Evolutionary conservation across 2,329 filamentous ascomycete species (phyloP).

Genomic region (Volutella citrinella): DNA sequence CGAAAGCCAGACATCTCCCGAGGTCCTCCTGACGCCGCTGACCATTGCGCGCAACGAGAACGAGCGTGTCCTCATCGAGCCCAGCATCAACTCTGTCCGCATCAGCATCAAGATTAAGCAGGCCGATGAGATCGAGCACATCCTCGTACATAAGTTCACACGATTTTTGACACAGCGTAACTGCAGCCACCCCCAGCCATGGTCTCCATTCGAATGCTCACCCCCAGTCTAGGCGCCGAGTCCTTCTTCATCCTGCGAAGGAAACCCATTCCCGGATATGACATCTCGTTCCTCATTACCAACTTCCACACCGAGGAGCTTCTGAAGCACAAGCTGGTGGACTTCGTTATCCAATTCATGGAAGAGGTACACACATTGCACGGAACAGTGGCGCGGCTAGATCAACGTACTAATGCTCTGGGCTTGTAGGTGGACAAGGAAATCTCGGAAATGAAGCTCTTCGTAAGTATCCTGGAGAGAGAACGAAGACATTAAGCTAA

Average conservation of each 20-base stretch:
- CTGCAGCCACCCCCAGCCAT: too few relatives aligned
- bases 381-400: too few relatives aligned
- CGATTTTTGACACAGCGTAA: conserved; percentile 75
- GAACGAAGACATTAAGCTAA: conserved; percentile 13
- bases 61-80: conserved; percentile 93
- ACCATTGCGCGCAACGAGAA: conserved; percentile 94
- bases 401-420: too few relatives aligned
- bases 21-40: conserved; percentile 88
- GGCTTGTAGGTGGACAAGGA: conserved; percentile 99
- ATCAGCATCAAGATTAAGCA: conserved; percentile 99
- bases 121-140: conserved; percentile 97
- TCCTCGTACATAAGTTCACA: conserved; percentile 97
- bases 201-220: too few relatives aligned
- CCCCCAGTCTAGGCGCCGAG: too few relatives aligned
- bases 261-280: conserved; percentile 95
- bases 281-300: conserved; percentile 97
- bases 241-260: conserved; percentile 94
- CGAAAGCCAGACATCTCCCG: conserved; percentile 87
- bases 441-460: conserved; percentile 99
- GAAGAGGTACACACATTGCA: too few relatives aligned
- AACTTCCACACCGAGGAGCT: conserved; percentile 99
- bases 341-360: conserved; percentile 99
- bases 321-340: conserved; percentile 97
- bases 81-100: conserved; percentile 93
- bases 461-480: conserved; percentile 61